Base-by-base conservation (phyloP, 2,329 filamentous ascomycete genomes). In the Trichoderma lentiforme region DNA sequence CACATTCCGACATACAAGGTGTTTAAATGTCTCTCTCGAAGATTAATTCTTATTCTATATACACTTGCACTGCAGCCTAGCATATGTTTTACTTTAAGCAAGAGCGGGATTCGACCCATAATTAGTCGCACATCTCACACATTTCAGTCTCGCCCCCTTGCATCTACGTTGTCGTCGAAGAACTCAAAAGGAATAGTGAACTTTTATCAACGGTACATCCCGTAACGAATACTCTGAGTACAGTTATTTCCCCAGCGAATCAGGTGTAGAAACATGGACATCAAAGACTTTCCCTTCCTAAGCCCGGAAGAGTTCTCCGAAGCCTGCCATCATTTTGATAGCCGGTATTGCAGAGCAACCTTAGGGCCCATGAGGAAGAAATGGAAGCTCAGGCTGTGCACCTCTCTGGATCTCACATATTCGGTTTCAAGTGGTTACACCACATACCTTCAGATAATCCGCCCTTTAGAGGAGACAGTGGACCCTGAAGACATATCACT, bases 271-370 rank as follows among this genome's bases (percentile, higher is more conserved):
- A 72, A 30, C 58, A 82, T 83, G 80, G 83, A 82, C 14, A 86
- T 88, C 76, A 76, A 80, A 72, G 82, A 84, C 65, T 93, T 91
- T 77, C 91, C 91, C 7, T 88, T 86, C 72, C 84, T 93, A 32
- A 86, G 82, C 12, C 77, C 81, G 12, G 85, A 88, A 53, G 91
- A 93, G 77, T 93, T 93, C 74, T 81, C 87, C 68, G 86, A 89
- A 77, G 88, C 86, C 70, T 93, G 91, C 79, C 87, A 91, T 75
- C 83, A 87, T 70, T 83, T 91, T 26, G 89, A 91, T 74, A 83
- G 85, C 47, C 84, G 80, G 73, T 91, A 91, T 79, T 84, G 86
- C 71, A 86, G 84, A 77, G 89, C 86, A 69, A 89, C 82, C 39
- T 82, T 90, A 3, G 90, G 88, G 3, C 83, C 84, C 7, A 76